These are phyloP conservation scores for Entomortierella chlamydospora DNA, from an alignment of 192 early-diverging fungal species.

Conservation along the genomic window DNA sequence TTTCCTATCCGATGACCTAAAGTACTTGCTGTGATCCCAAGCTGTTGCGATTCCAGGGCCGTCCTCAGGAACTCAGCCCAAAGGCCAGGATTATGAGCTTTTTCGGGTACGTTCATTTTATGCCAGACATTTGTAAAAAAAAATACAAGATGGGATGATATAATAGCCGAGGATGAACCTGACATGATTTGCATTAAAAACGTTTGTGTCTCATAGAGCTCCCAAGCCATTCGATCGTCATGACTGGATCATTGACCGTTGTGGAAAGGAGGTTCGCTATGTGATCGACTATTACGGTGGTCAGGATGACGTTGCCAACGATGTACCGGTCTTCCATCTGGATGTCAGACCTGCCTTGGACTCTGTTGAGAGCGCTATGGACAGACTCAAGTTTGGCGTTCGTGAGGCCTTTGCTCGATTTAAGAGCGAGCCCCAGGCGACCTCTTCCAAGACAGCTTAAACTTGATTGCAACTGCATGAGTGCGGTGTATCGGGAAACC, in stretches of 20 bases:
- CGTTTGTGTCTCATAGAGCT: slow-evolving; percentile 60
- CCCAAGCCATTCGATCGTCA: slow-evolving; percentile 96
- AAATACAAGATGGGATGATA: neutral
- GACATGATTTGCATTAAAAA: slow-evolving; percentile 11
- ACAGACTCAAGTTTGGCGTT: slow-evolving; percentile 73
- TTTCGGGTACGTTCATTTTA: slow-evolving; percentile 69
- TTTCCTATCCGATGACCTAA: neutral
- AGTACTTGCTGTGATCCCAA: slow-evolving; percentile 66
- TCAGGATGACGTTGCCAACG: slow-evolving; percentile 69
- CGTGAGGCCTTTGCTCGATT: slow-evolving; percentile 62
- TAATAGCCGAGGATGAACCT: slow-evolving; percentile 6
- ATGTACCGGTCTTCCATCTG: slow-evolving; percentile 87
- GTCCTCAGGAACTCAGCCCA: slow-evolving; percentile 82
- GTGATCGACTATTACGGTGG: slow-evolving; percentile 98
- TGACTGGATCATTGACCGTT: slow-evolving; percentile 95
- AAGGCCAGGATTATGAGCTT: slow-evolving; percentile 73
- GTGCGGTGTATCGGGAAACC: too few relatives aligned
- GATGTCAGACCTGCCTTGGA: slow-evolving; percentile 97
- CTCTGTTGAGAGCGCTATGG: slow-evolving; percentile 69
- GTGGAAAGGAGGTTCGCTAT: slow-evolving; percentile 91
- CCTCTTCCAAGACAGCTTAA: slow-evolving; percentile 34
- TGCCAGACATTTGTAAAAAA: too few relatives aligned
- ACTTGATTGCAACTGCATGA: neutral
- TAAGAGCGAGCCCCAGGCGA: slow-evolving; percentile 24
- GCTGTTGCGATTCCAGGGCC: slow-evolving; percentile 86